Evolutionary conservation across 768 basidiomycete species (phyloP).

Genomic region (Crepidotus variabilis): DNA sequence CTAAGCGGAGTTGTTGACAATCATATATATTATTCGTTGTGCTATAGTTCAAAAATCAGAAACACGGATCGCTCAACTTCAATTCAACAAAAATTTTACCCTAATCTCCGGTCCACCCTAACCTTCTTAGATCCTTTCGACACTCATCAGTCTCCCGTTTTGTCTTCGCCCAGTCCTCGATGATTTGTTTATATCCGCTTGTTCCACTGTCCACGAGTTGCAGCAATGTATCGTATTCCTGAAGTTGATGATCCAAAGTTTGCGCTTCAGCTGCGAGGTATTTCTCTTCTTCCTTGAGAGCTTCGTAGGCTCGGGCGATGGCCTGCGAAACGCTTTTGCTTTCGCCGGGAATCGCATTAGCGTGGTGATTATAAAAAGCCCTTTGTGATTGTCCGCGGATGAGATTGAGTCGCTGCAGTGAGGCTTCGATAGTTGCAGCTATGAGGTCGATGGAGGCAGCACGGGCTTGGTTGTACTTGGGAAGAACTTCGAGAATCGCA

Average conservation of each 20-base stretch:
- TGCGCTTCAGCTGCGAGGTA: conserved; percentile 32
- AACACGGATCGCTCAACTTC: too few species aligned
- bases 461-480: conserved; percentile 22
- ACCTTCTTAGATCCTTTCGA: conserved; percentile 39
- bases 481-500: conserved; percentile 4
- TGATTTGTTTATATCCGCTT: conserved; percentile 41
- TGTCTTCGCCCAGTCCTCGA: conserved; percentile 44
- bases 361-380: conserved; percentile 34
- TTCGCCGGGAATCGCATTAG: conserved; percentile 13
- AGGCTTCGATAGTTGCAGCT: conserved; percentile 41
- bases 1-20: too few species aligned
- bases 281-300: conserved; percentile 31
- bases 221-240: conserved; percentile 38
- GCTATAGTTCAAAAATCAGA: too few species aligned
- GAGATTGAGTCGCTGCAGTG: conserved; percentile 44
- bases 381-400: conserved; percentile 35
- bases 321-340: conserved; percentile 27
- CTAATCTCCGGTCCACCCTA: conserved; percentile 49
- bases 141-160: conserved; percentile 49
- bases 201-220: conserved; percentile 35
- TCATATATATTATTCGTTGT: too few species aligned
- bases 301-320: conserved; percentile 25
- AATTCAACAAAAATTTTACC: too few species aligned
- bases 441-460: conserved; percentile 35
- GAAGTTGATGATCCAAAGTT: conserved; percentile 33